Evolutionary conservation across 345 rosid genomes (phyloP), one percentile per base, ranked within the genome.

Genomic region (Syzygium grande): DNA sequence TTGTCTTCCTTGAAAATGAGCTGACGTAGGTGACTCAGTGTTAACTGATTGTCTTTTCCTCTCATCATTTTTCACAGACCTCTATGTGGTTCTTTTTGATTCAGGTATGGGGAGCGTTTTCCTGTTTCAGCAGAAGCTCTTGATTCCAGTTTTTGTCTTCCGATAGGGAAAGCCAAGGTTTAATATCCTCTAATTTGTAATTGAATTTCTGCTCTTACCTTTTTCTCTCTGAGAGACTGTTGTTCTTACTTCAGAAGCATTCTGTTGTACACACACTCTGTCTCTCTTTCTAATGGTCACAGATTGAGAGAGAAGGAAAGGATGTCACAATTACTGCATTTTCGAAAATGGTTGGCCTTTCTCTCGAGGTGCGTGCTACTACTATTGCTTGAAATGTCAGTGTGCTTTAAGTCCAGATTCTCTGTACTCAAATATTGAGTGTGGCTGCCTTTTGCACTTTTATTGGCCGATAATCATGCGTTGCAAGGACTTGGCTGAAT

Each of bases 81-180:
- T 34, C 25, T 34, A 5, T 73, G 14, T n/a, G 83, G 12, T 73
- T 73, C 34, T 16, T 22, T 65, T 2, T 77, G 9, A 25, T 89
- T 73, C 92, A 96, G 99, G 89, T 96, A 97, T 88, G 99, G 99
- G 56, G 98, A 97, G 93, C 92, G 95, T 23, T 97, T 96, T 88
- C 98, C 99, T 78, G 92, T 97, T 89, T 95, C 98, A 87, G 98
- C 92, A 11, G 99, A 97, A 93, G 97, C 84, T 51, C 98, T 96
- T 55, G 98, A 97, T 92, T 96, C 99, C 68, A 96, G 96, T 91
- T 97, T 96, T 90, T 97, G 96, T 89, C 96, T 96, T 91, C 98
- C 99, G 13, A 96, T 97, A 86, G 99, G 99, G 87, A 95, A 95
- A 95, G 98, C 99, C 84, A 96, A 96, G 98, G 99, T 96, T 63